Evolutionary conservation across 345 rosid genomes (phyloP).

Genomic region (Brassica cretica): DNA sequence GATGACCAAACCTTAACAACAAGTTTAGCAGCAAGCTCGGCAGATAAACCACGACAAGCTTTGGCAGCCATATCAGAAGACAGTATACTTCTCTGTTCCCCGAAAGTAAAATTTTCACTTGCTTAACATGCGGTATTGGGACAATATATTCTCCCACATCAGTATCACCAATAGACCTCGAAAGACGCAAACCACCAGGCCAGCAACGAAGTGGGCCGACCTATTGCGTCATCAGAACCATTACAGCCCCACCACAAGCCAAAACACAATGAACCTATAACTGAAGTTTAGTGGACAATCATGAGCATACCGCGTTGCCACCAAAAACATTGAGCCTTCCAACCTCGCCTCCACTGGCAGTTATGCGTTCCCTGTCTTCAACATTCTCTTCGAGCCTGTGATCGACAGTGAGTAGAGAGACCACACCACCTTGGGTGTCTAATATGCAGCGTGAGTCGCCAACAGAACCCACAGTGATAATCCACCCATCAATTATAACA

Average conservation of each 20-base stretch:
- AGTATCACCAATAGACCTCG: conserved; percentile 97
- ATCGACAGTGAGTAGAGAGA: conserved; percentile 94
- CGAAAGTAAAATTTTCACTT: conserved; percentile 48
- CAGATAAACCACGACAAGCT: conserved; percentile 89
- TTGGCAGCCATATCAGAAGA: conserved; percentile 94
- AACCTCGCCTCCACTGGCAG: conserved; percentile 99
- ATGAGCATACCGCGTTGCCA: conserved; percentile 77
- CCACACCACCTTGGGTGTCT: conserved; percentile 93
- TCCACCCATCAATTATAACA: conserved; percentile 96
- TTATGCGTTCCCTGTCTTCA: conserved; percentile 98
- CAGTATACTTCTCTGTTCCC: conserved; percentile 39
- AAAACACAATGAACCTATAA: neutral
- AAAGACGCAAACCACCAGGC: conserved; percentile 99
- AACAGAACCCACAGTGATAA: conserved; percentile 97
- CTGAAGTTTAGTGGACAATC: neutral
- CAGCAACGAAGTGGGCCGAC: conserved; percentile 99
- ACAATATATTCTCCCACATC: conserved; percentile 98
- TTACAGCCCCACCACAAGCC: conserved; percentile 1
- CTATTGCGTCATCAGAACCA: conserved; percentile 39
- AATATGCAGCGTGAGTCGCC: conserved; percentile 99
- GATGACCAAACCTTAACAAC: conserved; percentile 79
- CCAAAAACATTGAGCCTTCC: conserved; percentile 96
- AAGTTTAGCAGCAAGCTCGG: conserved; percentile 95
- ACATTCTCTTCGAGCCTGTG: conserved; percentile 97
- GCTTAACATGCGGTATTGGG: conserved; percentile 97